These are phyloP conservation scores for Stentor coeruleus DNA, from an alignment of 73 alveolate species.

Conservation along the genomic window DNA sequence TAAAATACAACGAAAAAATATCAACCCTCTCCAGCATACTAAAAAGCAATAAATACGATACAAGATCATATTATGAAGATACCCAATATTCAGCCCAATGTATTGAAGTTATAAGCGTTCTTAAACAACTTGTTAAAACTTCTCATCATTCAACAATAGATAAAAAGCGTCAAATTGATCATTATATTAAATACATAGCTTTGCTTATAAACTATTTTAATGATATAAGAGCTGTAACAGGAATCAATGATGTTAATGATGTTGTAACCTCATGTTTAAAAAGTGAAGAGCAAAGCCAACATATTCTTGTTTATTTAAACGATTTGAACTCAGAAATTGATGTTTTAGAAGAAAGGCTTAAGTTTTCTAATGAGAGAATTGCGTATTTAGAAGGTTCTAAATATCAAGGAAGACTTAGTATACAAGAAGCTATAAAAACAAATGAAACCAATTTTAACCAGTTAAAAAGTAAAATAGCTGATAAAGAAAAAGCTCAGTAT, in stretches of 20 bases:
- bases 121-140: too few species aligned
- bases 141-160: neutral
- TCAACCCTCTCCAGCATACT: neutral
- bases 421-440: neutral
- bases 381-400: neutral
- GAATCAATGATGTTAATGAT: slow-evolving; percentile 57
- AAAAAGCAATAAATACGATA: too few species aligned
- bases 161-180: slow-evolving; percentile 22
- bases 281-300: slow-evolving; percentile 69
- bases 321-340: slow-evolving; percentile 60
- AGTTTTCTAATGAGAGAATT: neutral
- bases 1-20: neutral
- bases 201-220: slow-evolving; percentile 57
- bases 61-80: neutral
- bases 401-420: neutral
- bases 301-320: slow-evolving; percentile 58
- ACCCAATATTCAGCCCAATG: neutral
- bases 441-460: neutral
- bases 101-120: neutral
- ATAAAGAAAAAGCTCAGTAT: neutral
- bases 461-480: neutral
- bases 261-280: slow-evolving; percentile 67
- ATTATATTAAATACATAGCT: slow-evolving; percentile 49
- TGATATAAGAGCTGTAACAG: slow-evolving; percentile 62
- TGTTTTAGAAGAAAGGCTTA: slow-evolving; percentile 47